Conservation (phyloP, 169 alveolate species). For the Eimeria necatrix region DNA sequence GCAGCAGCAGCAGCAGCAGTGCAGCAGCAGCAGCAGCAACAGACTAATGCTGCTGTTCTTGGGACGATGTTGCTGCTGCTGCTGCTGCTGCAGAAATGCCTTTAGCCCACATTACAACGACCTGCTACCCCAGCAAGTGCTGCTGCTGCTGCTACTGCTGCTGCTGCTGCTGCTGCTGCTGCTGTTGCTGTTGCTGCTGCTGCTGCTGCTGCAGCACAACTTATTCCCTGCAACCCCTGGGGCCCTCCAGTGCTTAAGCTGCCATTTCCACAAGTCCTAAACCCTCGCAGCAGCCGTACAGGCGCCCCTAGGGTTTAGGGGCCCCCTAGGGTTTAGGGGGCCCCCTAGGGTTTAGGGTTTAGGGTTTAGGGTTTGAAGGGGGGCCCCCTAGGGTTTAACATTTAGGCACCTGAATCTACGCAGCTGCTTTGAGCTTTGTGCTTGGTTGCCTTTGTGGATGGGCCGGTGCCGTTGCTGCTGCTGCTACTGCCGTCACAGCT, state of each 20-base stretch:
- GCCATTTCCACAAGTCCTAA: no score
- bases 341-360: no score
- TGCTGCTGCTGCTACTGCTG: constrained; percentile 50
- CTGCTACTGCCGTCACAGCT: no score
- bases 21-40: background rate
- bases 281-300: no score
- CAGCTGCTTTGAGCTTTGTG: no score
- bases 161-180: constrained; percentile 20
- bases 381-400: no score
- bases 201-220: constrained; percentile 9
- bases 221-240: background rate
- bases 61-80: background rate
- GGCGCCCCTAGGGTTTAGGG: no score
- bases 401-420: no score
- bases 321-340: no score
- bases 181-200: background rate
- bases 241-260: background rate
- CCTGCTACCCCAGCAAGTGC: constrained; percentile 5
- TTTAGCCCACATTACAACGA: background rate
- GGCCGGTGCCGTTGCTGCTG: background rate
- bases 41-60: background rate
- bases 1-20: background rate
- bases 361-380: no score
- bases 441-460: background rate
- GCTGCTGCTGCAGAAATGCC: background rate